Percentiles rank a stretch among this genome's conserved stretches.
Conservation (phyloP, 2,329 filamentous ascomycete genomes). For the Alternaria triticina region DNA sequence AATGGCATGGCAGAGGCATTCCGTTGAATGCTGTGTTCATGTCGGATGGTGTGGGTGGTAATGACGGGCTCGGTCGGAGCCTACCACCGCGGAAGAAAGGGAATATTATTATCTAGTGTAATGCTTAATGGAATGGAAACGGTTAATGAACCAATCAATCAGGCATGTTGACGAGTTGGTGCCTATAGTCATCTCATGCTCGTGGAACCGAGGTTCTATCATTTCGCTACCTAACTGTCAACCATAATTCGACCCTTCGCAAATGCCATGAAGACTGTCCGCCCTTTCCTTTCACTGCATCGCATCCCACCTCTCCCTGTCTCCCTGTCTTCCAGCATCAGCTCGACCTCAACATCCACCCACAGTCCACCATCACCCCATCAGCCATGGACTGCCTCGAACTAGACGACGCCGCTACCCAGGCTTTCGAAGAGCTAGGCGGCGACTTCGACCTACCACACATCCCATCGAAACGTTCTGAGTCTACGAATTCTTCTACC, state of each 20-base stretch:
- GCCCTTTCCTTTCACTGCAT: neutral
- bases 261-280: neutral
- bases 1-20: neutral
- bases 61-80: conserved; percentile 1
- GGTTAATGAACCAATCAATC: conserved; percentile 3
- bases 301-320: neutral
- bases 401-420: conserved; percentile 11
- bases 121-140: conserved; percentile 41
- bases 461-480: neutral
- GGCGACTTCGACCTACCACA: conserved; percentile 1
- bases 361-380: neutral
- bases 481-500: neutral
- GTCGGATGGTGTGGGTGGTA: neutral
- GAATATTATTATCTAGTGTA: conserved; percentile 38
- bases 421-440: neutral
- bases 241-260: neutral
- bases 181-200: neutral
- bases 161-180: neutral
- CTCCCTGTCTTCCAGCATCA: neutral
- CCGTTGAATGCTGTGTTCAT: conserved; percentile 1
- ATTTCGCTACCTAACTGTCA: neutral
- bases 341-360: neutral
- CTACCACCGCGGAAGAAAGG: neutral
- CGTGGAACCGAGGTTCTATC: neutral
- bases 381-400: conserved; percentile 6